Evolutionary conservation across 2,329 filamentous ascomycete species (phyloP), one percentile per base, ranked within the genome.

Genomic region (Fusarium stilboides): DNA sequence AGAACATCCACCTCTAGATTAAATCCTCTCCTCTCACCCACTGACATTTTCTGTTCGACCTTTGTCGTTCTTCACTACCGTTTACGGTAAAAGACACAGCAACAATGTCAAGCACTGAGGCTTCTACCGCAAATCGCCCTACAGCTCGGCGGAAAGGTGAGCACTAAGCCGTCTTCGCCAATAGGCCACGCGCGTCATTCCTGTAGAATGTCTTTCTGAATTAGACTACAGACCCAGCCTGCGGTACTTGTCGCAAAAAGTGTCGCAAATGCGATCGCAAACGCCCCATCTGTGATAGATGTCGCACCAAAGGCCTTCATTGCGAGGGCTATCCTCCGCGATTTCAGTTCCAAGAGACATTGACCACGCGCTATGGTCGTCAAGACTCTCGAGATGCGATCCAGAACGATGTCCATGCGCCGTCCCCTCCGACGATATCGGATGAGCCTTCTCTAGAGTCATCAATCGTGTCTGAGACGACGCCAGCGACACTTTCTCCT

Each of bases 261-360:
- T 77, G 75, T 39, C 75, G 75, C n/a, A 77, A 76, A 57, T 77
- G 76, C 47, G 75, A 77, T 36, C 69, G 76, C 8, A 69, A 70
- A 28, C 72, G 75, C 2, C 75, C 75, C 5, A 52, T 72, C 12
- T 77, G 75, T 26, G 72, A 76, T 33, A 68, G 75, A 65, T 77
- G 75, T 24, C 69, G 67, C 26, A 56, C 61, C 10, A 77, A 76
- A 26, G 75, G 75, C 8, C 67, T 77, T 13, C 69, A 72, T 6
- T 77, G 75, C 28, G 76, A 77, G n/a, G 76, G 75, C 6, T 77
- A 77, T 20, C 75, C 75, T 1, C 73, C 75, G 0, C 57, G 62
- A 3, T 77, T 77, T 20, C 73, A 77, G 31, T 77, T 77, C 37
- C 74, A 71, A n/a, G 68, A 76, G 8, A 60, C 64, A 1, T 17